A percentile compares a stretch with the other conserved stretches of the same genome.
These are phyloP conservation scores for Coccomyxa sp. DNA, from an alignment of 139 green algal genomes.

Conservation along the genomic window DNA sequence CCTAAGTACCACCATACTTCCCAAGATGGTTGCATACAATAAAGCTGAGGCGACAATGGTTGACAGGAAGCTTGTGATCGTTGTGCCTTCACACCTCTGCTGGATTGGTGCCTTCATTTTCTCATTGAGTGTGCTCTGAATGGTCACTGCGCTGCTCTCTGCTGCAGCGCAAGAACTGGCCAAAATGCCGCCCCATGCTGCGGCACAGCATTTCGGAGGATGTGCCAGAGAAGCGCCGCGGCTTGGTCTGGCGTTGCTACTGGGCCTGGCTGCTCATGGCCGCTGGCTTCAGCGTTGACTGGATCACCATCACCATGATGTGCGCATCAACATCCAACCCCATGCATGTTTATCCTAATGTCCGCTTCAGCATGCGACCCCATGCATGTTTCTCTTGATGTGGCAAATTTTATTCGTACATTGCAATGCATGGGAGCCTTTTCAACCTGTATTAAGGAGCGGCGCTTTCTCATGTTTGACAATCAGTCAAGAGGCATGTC, in stretches of 20 bases:
- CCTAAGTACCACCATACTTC: background rate
- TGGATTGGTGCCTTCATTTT: background rate
- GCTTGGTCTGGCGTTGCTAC: slow-evolving; percentile 13
- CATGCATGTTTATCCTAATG: background rate
- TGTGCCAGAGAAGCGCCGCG: slow-evolving; percentile 1
- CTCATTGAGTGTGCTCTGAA: background rate
- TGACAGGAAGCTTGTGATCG: background rate
- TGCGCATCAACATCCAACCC: background rate
- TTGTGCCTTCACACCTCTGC: too few species aligned
- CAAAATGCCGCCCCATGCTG: slow-evolving; percentile 9
- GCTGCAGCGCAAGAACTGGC: slow-evolving; percentile 23
- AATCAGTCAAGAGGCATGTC: too few species aligned
- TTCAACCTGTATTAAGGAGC: too few species aligned
- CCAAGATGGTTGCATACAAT: background rate
- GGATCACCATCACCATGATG: slow-evolving; percentile 17
- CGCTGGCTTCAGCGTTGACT: slow-evolving; percentile 14
- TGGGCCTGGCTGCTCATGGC: slow-evolving; percentile 9
- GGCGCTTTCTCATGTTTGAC: too few species aligned
- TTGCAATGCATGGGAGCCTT: too few species aligned
- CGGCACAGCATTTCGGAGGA: slow-evolving; percentile 14
- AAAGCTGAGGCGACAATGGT: background rate
- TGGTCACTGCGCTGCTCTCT: background rate
- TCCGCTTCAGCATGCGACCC: background rate
- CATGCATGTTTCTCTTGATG: background rate
- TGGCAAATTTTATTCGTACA: background rate